These are phyloP conservation scores for Hypoxylon rickii DNA, from an alignment of 495 filamentous ascomycete species.

Conservation along the genomic window DNA sequence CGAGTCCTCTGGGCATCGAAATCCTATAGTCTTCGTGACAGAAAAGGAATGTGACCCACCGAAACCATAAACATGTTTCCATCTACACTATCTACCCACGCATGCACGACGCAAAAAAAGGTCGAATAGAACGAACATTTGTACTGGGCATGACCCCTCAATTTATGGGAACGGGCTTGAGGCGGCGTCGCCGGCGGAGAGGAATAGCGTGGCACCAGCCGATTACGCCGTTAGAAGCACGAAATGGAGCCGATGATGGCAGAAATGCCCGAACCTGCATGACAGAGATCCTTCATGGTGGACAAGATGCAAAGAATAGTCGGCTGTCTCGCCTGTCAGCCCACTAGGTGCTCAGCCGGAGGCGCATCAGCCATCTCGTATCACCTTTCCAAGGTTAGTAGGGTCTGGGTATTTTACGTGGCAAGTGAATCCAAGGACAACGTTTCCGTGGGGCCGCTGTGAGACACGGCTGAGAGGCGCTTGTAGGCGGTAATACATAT, in stretches of 20 bases:
- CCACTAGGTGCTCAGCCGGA: no score
- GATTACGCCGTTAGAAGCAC: conserved; percentile 18
- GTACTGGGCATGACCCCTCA: conserved; percentile 12
- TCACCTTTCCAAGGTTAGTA: no score
- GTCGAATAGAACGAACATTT: conserved; percentile 4
- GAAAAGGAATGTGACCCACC: neutral
- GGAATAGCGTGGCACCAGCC: conserved; percentile 32
- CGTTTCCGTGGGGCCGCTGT: neutral
- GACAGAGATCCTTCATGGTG: conserved; percentile 8
- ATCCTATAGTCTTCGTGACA: neutral
- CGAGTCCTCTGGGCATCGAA: no score
- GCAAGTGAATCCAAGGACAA: neutral
- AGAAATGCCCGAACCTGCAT: conserved; percentile 11
- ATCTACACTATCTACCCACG: conserved; percentile 4
- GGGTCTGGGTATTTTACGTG: no score
- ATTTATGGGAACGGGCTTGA: conserved; percentile 31
- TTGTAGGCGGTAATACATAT: neutral
- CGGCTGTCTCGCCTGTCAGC: conserved; percentile 4
- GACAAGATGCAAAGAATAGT: conserved; percentile 8
- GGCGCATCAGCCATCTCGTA: neutral
- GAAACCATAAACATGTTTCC: neutral
- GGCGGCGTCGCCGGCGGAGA: conserved; percentile 19
- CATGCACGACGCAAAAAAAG: conserved; percentile 5
- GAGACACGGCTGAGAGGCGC: neutral
- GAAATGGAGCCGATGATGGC: conserved; percentile 23